phyloP scores from a whole-genome alignment of 2,329 filamentous ascomycete genomes.

The Ceratocystiopsis sp. region DNA sequence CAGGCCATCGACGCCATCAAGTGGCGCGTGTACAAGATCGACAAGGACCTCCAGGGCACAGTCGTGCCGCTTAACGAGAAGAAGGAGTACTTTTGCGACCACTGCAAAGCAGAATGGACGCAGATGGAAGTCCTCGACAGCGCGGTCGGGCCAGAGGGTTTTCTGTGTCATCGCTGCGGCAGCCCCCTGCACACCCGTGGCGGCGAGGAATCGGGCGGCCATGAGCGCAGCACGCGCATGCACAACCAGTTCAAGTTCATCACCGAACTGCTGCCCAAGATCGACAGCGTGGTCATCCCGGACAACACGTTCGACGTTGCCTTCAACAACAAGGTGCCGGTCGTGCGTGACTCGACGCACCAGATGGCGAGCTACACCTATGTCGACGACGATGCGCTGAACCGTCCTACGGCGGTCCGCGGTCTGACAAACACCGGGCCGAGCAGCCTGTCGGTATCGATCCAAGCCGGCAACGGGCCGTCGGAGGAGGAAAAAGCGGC shows the following conservation, averaged over 20 bases:
- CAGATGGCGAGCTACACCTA: conserved; percentile 44
- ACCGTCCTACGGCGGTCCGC: conserved; percentile 50
- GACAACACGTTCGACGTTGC: conserved; percentile 59
- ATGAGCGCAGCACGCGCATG: conserved; percentile 55
- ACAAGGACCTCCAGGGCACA: conserved; percentile 73
- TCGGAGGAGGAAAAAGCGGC: conserved; percentile 50
- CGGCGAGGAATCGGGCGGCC: conserved; percentile 50
- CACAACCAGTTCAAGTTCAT: conserved; percentile 70
- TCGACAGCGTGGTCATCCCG: conserved; percentile 59
- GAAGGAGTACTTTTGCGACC: conserved; percentile 76
- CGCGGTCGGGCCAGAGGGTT: conserved; percentile 45
- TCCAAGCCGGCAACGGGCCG: conserved; percentile 48
- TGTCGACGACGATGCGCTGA: conserved; percentile 28
- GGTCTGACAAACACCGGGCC: conserved; percentile 50
- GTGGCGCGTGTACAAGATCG: conserved; percentile 76
- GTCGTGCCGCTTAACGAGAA: conserved; percentile 67
- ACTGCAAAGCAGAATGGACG: conserved; percentile 76
- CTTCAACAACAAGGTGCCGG: conserved; percentile 42
- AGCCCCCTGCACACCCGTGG: conserved; percentile 46
- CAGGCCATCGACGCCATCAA: conserved; percentile 93
- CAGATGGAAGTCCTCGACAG: conserved; percentile 76
- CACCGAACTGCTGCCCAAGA: conserved; percentile 56
- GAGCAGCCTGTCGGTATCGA: conserved; percentile 52
- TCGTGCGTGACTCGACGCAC: conserved; percentile 49
- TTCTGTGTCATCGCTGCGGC: conserved; percentile 68